Conservation (phyloP, 2,329 filamentous ascomycete genomes). For the Paecilomyces fulvus region DNA sequence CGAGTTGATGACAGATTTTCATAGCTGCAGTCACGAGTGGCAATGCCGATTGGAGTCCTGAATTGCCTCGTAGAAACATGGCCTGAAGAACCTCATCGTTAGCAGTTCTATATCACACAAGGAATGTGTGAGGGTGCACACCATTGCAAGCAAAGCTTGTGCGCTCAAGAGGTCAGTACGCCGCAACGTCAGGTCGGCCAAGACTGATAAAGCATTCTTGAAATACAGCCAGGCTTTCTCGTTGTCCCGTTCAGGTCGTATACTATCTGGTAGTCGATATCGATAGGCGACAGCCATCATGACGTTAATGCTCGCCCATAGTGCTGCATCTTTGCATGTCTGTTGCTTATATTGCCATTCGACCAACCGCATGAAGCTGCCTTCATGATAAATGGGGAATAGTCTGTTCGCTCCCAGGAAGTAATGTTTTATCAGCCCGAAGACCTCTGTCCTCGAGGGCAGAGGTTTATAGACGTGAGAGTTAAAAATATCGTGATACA, state of each 20-base stretch:
- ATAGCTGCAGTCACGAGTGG: constrained; percentile 83
- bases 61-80: constrained; percentile 86
- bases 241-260: constrained; percentile 79
- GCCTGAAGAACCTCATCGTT: constrained; percentile 36
- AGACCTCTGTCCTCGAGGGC: constrained; percentile 73
- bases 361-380: constrained; percentile 91
- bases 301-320: constrained; percentile 94
- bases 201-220: constrained; percentile 90
- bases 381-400: constrained; percentile 90
- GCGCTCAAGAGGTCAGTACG: constrained; percentile 90
- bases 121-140: constrained; percentile 16
- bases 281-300: constrained; percentile 81
- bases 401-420: constrained; percentile 98
- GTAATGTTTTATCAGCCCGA: constrained; percentile 79
- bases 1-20: constrained; percentile 79
- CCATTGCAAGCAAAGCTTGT: constrained; percentile 83
- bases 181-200: constrained; percentile 81
- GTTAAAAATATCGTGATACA: constrained; percentile 83
- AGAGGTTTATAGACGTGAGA: constrained; percentile 71
- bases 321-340: constrained; percentile 85
- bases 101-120: not conserved
- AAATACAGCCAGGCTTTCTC: constrained; percentile 86
- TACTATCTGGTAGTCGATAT: constrained; percentile 81
- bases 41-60: constrained; percentile 84
- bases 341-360: constrained; percentile 87